Evolutionary conservation across 257 asterid genomes (phyloP), one percentile per base, ranked within the genome.

Genomic region (Rehmannia glutinosa): DNA sequence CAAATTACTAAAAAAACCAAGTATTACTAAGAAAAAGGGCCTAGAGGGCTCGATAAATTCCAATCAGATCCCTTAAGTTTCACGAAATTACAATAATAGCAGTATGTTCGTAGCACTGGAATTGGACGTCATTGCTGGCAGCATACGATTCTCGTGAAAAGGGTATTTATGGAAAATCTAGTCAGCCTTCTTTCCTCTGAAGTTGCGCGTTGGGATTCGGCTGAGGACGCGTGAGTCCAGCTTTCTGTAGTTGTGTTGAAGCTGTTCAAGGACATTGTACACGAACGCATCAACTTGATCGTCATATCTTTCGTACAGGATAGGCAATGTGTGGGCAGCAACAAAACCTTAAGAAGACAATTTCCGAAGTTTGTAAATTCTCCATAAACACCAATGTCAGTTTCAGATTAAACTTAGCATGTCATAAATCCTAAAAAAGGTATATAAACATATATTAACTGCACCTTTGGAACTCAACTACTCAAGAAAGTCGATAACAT

Each of bases 301-400:
- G 2, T 90, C 94, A n/a, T 93, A 90, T 76, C 73, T 78, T 53
- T 90, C 98, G 5, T 92, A 92, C 72, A 92, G 54, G 41, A 83
- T 78, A 0, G 98, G 98, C 55, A 90, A 75, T 20, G 87, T 83
- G 78, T 90, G 97, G 6, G 95, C 98, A 12, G 83, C 89, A 62
- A 92, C 82, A 72, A 90, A 87, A 76, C 97, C 97, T 90, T 13
- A 41, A 50, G 35, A 38, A 42, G 10, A 72, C 6, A 49, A 11
- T 8, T 46, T 21, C 19, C 28, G 50, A 19, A 39, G 12, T 10
- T 4, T 5, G 32, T 55, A 38, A 27, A 47, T 63, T n/a, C n/a
- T n/a, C n/a, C n/a, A n/a, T n/a, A n/a, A 33, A 33, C 39, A 33
- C 39, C 7, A 33, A 33, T 33, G 9, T 33, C 7, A 33, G 9